Base-by-base conservation (phyloP, 2,329 filamentous ascomycete genomes). In the Paecilomyces formosus region DNA sequence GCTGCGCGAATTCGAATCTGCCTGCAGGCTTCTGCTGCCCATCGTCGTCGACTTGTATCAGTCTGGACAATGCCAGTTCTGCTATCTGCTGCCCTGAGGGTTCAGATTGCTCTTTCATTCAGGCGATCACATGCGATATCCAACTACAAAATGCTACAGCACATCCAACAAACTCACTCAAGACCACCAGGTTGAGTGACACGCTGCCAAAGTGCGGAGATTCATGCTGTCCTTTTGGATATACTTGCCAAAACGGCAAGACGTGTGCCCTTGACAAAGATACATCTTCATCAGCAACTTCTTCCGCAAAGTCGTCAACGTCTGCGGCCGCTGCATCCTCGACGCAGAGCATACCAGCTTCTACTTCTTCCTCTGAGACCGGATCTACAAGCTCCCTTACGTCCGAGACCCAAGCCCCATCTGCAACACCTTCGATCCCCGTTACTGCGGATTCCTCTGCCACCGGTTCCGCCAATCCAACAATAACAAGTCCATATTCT, bases 11-110 rank as follows among this genome's bases (percentile, higher is more conserved):
- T 22, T 60, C 69, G 7, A 68, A 71, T 3, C 64, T 79, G 28
- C 75, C 77, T 7, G 66, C 66, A 15, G 66, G 72, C 55, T 81
- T 80, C 63, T 79, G 76, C 63, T 81, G 78, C 58, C 66, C 73
- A 22, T 69, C 71, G 31, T 68, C 65, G 9, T 70, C 70, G 15
- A 74, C 67, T 45, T 81, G 78, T 61, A 64, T 78, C 54, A 71
- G 71, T 51, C 58, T 79, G 35, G 78, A 79, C 59, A 63, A 69
- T 56, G 70, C 68, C 11, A 76, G 68, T 33, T 75, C 76, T 3
- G 76, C 71, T 28, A 70, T 81, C 24, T 81, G 78, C 65, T 81
- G 78, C 63, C 77, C 77, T n/a, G 65, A 69, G 11, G 76, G 74
- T 3, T 58, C 66, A 26, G 66, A 68, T 55, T 81, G 78, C 62